A percentile compares a stretch with the other conserved stretches of the same genome.
Evolutionary conservation across 78 protist genomes (phyloP).

Genomic region (Emiliania huxleyi): DNA sequence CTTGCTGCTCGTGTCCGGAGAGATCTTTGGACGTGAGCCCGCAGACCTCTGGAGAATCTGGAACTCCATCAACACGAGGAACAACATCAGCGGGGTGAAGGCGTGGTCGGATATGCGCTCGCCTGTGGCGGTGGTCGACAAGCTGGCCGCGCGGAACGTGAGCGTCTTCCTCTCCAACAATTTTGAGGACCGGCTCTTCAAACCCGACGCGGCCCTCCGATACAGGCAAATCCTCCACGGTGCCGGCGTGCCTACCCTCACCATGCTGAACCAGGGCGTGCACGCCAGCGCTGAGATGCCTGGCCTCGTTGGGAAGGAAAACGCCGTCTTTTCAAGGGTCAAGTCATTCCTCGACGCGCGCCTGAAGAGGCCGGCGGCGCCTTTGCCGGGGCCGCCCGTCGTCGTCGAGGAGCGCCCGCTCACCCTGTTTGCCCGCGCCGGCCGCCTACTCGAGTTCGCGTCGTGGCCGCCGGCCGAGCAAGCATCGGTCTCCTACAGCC

Average conservation of each 20-base stretch:
- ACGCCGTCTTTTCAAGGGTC: not conserved
- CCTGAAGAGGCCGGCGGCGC: no score
- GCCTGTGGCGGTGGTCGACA: not conserved
- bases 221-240: not conserved
- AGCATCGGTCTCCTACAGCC: no score
- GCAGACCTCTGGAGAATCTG: not conserved
- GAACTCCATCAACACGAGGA: not conserved
- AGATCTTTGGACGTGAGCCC: not conserved
- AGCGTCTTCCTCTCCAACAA: constrained; percentile 35
- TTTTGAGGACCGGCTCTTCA: constrained; percentile 30
- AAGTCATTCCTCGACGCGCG: no score
- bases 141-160: not conserved
- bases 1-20: not conserved
- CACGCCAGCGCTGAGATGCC: constrained; percentile 40
- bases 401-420: no score
- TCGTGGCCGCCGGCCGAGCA: no score
- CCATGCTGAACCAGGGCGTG: constrained; percentile 38
- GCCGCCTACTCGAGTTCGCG: no score
- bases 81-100: not conserved
- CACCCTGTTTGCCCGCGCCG: no score
- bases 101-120: not conserved
- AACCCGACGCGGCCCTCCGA: not conserved
- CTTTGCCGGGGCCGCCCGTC: no score
- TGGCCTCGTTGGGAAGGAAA: not conserved
- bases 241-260: not conserved